Conservation (phyloP, 768 basidiomycete species). For the Nidularia pulvinata region DNA sequence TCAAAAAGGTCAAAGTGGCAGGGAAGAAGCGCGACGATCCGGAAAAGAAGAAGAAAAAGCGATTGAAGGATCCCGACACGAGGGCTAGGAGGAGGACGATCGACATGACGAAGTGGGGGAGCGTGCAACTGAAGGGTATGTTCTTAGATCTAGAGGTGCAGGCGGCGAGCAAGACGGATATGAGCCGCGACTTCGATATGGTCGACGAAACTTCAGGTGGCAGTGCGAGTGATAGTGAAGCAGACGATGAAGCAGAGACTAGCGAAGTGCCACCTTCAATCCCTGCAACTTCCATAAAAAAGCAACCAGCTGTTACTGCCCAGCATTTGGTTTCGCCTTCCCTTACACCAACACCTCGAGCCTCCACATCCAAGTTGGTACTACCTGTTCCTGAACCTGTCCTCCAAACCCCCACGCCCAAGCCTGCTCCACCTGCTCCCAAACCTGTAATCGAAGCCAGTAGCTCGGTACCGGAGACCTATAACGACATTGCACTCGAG, state of each 20-base stretch:
- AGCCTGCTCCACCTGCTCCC: constrained; percentile 2
- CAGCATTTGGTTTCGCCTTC: neutral
- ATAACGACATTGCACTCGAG: constrained; percentile 36
- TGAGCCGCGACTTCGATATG: constrained; percentile 7
- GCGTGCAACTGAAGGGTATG: constrained; percentile 66
- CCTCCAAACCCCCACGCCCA: neutral
- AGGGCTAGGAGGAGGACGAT: constrained; percentile 67
- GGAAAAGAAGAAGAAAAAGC: constrained; percentile 40
- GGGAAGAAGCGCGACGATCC: constrained; percentile 9
- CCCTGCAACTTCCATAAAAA: constrained; percentile 1
- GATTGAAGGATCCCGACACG: constrained; percentile 45
- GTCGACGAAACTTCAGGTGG: constrained; percentile 3
- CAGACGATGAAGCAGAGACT: constrained; percentile 9
- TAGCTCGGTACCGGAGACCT: constrained; percentile 6
- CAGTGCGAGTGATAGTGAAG: constrained; percentile 4
- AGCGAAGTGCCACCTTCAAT: constrained; percentile 2
- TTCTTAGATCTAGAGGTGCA: constrained; percentile 52
- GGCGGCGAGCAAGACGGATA: constrained; percentile 12
- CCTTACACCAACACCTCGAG: neutral
- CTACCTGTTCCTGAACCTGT: constrained; percentile 1
- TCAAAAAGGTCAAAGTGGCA: constrained; percentile 8
- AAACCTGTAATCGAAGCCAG: neutral
- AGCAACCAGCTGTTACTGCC: neutral
- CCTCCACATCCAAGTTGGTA: neutral
- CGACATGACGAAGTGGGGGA: constrained; percentile 73